Evolutionary conservation across 2,329 filamentous ascomycete species (phyloP).

Genomic region (Cladosporium sp.): DNA sequence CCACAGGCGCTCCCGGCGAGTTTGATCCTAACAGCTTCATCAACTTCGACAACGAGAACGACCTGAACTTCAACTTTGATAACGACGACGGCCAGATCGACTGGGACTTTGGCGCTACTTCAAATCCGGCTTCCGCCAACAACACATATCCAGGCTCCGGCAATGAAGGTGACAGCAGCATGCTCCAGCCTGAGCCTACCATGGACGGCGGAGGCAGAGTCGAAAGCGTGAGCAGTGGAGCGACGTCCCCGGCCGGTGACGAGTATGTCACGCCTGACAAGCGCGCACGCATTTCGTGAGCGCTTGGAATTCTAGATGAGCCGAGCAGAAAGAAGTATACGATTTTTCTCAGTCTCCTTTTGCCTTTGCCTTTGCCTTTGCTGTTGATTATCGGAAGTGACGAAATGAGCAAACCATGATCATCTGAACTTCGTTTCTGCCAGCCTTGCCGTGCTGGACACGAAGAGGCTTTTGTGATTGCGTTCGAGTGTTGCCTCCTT

Average conservation of each 20-base stretch:
- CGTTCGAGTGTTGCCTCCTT: background rate
- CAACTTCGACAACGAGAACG: conserved; percentile 52
- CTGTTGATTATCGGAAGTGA: background rate
- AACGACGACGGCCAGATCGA: conserved; percentile 20
- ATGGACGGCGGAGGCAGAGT: conserved; percentile 33
- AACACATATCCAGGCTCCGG: background rate
- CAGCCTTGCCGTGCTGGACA: background rate
- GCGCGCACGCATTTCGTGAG: conserved; percentile 21
- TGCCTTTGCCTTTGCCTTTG: background rate
- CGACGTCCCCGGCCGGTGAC: conserved; percentile 37
- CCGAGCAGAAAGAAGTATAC: background rate
- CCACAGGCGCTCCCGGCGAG: conserved; percentile 39
- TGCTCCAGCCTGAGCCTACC: conserved; percentile 10
- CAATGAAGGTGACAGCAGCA: background rate
- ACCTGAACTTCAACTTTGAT: conserved; percentile 32
- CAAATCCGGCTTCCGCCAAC: background rate
- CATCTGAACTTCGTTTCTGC: background rate
- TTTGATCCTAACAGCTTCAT: conserved; percentile 61
- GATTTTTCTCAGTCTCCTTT: background rate
- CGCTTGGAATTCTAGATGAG: background rate
- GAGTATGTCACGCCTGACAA: conserved; percentile 31
- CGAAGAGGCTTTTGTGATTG: background rate
- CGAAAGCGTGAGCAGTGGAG: conserved; percentile 44
- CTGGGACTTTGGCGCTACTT: conserved; percentile 23
- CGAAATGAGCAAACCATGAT: background rate